phyloP scores from a whole-genome alignment of 768 basidiomycete species.

The Phlebiopsis gigantea region DNA sequence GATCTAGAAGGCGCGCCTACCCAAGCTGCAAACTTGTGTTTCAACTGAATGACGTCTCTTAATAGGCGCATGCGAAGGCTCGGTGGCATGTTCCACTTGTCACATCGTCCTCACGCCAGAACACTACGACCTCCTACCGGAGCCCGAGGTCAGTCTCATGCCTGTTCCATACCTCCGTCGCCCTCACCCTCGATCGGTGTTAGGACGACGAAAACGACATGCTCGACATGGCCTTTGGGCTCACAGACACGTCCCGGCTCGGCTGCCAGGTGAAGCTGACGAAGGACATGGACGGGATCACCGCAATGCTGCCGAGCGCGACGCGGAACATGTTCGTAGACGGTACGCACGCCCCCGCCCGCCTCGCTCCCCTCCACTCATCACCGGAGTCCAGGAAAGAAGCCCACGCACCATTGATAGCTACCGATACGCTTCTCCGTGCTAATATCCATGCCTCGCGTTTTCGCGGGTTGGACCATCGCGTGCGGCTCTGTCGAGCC shows the following conservation, averaged over 20 bases:
- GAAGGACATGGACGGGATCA: slow-evolving; percentile 78
- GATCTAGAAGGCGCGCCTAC: slow-evolving; percentile 80
- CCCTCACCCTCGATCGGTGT: background rate
- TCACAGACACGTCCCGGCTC: slow-evolving; percentile 87
- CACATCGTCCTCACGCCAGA: slow-evolving; percentile 84
- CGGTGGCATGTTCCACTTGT: slow-evolving; percentile 95
- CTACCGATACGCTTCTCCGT: background rate
- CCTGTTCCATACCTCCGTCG: background rate
- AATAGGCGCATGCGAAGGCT: slow-evolving; percentile 93
- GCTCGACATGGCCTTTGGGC: slow-evolving; percentile 96
- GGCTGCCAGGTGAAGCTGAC: slow-evolving; percentile 79
- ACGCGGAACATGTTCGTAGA: slow-evolving; percentile 98
- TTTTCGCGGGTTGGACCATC: too few relatives aligned
- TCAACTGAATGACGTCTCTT: background rate
- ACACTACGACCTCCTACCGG: slow-evolving; percentile 81
- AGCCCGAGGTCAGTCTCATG: slow-evolving; percentile 53
- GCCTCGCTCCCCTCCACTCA: background rate
- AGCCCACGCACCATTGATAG: slow-evolving; percentile 41
- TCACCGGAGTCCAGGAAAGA: slow-evolving; percentile 33
- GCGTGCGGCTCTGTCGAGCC: too few relatives aligned
- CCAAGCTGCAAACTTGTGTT: background rate
- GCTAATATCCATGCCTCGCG: background rate
- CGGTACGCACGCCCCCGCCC: slow-evolving; percentile 39
- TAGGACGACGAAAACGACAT: slow-evolving; percentile 97
- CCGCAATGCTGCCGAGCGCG: slow-evolving; percentile 80